Conservation (phyloP, 805 yeast genomes). For the Vanderwaltozyma verrucispora region DNA sequence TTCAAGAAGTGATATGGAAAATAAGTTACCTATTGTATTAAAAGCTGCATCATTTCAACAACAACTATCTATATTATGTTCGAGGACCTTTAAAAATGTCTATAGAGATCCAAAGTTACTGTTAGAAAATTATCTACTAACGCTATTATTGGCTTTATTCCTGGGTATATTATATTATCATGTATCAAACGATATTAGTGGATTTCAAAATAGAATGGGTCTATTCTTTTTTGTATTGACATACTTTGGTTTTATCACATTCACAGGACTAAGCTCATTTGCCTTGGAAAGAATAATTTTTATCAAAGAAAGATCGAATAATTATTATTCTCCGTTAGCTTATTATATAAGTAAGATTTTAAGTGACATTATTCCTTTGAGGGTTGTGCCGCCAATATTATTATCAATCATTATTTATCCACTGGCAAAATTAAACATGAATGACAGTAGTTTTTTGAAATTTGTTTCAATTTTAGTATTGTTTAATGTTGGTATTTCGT, state of each 20-base stretch:
- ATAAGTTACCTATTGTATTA: constrained; percentile 8
- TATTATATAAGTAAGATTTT: constrained; percentile 77
- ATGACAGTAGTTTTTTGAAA: constrained; percentile 60
- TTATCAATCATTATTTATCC: constrained; percentile 79
- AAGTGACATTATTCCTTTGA: constrained; percentile 85
- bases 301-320: constrained; percentile 87
- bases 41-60: constrained; percentile 43
- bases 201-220: constrained; percentile 93
- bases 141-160: constrained; percentile 67
- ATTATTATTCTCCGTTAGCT: constrained; percentile 80
- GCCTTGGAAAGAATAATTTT: constrained; percentile 82
- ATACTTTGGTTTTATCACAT: constrained; percentile 85
- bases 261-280: constrained; percentile 86
- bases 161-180: constrained; percentile 81
- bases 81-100: constrained; percentile 83
- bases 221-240: constrained; percentile 85
- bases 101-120: constrained; percentile 89
- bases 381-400: constrained; percentile 86
- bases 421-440: constrained; percentile 76
- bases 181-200: constrained; percentile 81
- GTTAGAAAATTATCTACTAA: constrained; percentile 70
- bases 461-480: constrained; percentile 60
- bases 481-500: constrained; percentile 79
- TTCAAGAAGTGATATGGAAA: constrained; percentile 1
- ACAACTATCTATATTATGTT: constrained; percentile 67